Evolutionary conservation across 169 alveolate genomes (phyloP).

Genomic region (Ichthyophthirius multifiliis): DNA sequence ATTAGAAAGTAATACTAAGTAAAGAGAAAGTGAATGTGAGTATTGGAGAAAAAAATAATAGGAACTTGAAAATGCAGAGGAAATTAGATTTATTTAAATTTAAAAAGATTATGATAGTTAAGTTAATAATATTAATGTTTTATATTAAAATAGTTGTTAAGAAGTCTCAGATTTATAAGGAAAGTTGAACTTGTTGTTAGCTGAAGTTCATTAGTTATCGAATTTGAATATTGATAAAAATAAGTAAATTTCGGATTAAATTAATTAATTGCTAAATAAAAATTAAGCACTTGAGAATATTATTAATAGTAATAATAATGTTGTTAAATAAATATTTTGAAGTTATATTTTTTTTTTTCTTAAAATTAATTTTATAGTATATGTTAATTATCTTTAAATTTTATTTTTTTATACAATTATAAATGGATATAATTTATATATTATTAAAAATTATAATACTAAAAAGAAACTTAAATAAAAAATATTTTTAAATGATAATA

Average conservation of each 20-base stretch:
- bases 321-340: too few species aligned
- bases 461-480: too few species aligned
- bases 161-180: not conserved
- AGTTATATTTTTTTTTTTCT: too few species aligned
- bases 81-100: not conserved
- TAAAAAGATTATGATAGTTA: not conserved
- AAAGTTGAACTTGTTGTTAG: not conserved
- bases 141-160: not conserved
- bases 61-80: not conserved
- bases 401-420: too few species aligned
- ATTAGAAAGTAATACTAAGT: not conserved
- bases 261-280: not conserved
- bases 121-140: not conserved
- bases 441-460: too few species aligned
- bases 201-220: not conserved
- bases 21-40: not conserved
- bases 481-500: too few species aligned
- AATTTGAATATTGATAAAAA: not conserved
- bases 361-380: too few species aligned
- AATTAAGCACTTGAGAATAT: not conserved
- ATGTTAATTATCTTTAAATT: too few species aligned
- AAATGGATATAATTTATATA: too few species aligned
- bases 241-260: not conserved
- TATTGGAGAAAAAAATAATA: constrained; percentile 4
- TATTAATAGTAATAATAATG: not conserved